These are phyloP conservation scores for Cordyceps farinosa DNA, from an alignment of 2,329 filamentous ascomycete species.

Conservation along the genomic window DNA sequence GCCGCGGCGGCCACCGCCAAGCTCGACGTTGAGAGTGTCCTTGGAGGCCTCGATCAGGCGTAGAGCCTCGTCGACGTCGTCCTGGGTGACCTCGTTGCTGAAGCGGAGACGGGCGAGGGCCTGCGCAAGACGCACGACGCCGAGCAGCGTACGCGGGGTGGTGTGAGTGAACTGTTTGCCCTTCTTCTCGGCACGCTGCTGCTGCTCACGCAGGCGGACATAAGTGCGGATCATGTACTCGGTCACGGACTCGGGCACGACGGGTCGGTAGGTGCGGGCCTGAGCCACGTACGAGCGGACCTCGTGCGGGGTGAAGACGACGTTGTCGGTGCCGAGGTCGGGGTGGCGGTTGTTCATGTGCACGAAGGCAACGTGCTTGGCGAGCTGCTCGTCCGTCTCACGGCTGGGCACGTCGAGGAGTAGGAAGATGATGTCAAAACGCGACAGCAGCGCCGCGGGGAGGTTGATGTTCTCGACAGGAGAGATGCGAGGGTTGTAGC, in stretches of 20 bases:
- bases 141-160: slow-evolving; percentile 87
- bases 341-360: slow-evolving; percentile 97
- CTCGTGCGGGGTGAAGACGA: slow-evolving; percentile 90
- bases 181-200: slow-evolving; percentile 84
- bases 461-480: slow-evolving; percentile 99
- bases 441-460: slow-evolving; percentile 90
- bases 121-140: slow-evolving; percentile 88
- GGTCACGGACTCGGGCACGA: slow-evolving; percentile 77
- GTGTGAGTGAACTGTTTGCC: slow-evolving; percentile 94
- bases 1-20: slow-evolving; percentile 56
- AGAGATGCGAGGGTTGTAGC: slow-evolving; percentile 95
- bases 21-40: slow-evolving; percentile 77
- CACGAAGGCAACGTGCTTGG: slow-evolving; percentile 91
- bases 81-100: slow-evolving; percentile 75
- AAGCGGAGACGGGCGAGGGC: slow-evolving; percentile 91
- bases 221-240: slow-evolving; percentile 98
- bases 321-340: slow-evolving; percentile 55
- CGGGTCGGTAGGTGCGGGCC: slow-evolving; percentile 82
- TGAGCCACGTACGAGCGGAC: slow-evolving; percentile 95
- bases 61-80: slow-evolving; percentile 94
- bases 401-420: slow-evolving; percentile 91
- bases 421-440: slow-evolving; percentile 96
- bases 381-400: slow-evolving; percentile 87
- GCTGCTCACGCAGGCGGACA: slow-evolving; percentile 86
- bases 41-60: slow-evolving; percentile 91